Conservation (phyloP, 306 rosid genomes). For the Acacia confusa region DNA sequence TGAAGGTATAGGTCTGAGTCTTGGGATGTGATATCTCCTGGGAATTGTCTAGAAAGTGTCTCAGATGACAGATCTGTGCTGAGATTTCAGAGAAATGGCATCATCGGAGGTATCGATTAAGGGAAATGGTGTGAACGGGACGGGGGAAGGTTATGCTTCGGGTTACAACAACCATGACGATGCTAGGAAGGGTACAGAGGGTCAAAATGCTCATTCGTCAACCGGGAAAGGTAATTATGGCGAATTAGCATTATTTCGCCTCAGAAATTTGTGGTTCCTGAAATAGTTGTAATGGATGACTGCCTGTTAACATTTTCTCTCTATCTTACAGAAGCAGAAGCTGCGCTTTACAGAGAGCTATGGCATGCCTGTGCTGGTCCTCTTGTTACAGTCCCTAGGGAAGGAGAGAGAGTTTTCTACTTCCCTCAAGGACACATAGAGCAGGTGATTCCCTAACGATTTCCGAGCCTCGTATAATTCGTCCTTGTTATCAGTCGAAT, state of each 20-base stretch:
- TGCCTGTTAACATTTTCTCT: not conserved
- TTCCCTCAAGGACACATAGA: conserved; percentile 94
- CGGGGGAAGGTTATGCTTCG: conserved; percentile 42
- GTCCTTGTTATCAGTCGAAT: not conserved
- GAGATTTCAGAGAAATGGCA: conserved; percentile 51
- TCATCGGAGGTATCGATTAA: conserved; percentile 62
- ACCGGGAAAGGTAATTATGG: conserved; percentile 37
- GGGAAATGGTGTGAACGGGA: conserved; percentile 50
- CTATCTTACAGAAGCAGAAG: conserved; percentile 56
- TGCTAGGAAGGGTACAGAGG: conserved; percentile 33
- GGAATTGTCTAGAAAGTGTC: conserved; percentile 16
- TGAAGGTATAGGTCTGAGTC: not conserved
- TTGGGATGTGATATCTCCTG: conserved; percentile 4
- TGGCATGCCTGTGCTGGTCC: conserved; percentile 99
- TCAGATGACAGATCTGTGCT: conserved; percentile 76
- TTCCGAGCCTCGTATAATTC: not conserved
- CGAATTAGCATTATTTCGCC: not conserved
- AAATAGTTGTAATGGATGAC: not conserved
- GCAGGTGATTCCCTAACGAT: conserved; percentile 51
- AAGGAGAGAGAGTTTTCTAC: conserved; percentile 73
- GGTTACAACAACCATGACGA: conserved; percentile 41
- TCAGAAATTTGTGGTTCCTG: not conserved
- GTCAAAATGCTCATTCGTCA: conserved; percentile 40
- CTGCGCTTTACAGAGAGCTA: conserved; percentile 80
- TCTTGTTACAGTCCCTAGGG: conserved; percentile 79